phyloP scores from a whole-genome alignment of 306 rosid species.

The Vicia faba region DNA sequence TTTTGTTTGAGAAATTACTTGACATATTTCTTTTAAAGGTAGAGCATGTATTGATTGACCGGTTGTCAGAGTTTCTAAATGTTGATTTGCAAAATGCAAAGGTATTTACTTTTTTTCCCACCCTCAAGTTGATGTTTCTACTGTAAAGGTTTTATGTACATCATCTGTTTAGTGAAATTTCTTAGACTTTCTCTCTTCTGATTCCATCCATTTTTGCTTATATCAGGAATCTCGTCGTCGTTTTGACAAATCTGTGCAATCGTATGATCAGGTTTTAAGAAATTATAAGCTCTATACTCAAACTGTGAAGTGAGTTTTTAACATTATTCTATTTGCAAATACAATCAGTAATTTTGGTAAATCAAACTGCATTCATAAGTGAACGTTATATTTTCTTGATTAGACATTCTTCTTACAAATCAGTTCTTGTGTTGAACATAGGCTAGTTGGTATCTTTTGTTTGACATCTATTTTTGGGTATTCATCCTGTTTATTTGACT shows the following conservation, averaged over 20 bases:
- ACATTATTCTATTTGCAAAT: slow-evolving; percentile 13
- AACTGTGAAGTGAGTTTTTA: slow-evolving; percentile 1
- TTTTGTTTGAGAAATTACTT: slow-evolving; percentile 30
- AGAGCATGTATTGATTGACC: slow-evolving; percentile 87
- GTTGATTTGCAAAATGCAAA: slow-evolving; percentile 79
- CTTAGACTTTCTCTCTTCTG: background rate
- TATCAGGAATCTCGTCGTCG: slow-evolving; percentile 79
- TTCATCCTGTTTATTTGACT: slow-evolving; percentile 20
- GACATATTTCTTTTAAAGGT: slow-evolving; percentile 59
- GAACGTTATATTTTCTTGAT: slow-evolving; percentile 28
- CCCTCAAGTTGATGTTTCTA: slow-evolving; percentile 16
- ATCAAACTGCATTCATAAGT: slow-evolving; percentile 22
- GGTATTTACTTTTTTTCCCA: slow-evolving; percentile 49
- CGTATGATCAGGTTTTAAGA: slow-evolving; percentile 86
- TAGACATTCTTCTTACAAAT: slow-evolving; percentile 23
- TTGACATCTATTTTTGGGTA: slow-evolving; percentile 22
- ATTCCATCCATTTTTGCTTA: slow-evolving; percentile 33
- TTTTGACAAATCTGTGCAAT: slow-evolving; percentile 76
- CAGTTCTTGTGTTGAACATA: background rate
- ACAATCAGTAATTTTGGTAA: slow-evolving; percentile 17
- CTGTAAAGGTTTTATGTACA: background rate
- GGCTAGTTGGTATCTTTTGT: slow-evolving; percentile 4
- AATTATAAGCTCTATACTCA: slow-evolving; percentile 26
- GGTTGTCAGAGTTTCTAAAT: slow-evolving; percentile 71
- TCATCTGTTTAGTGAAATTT: slow-evolving; percentile 12